Percentiles rank a stretch among this genome's conserved stretches.
phyloP scores from a whole-genome alignment of 805 yeast genomes.

The Torulaspora microellipsoides region DNA sequence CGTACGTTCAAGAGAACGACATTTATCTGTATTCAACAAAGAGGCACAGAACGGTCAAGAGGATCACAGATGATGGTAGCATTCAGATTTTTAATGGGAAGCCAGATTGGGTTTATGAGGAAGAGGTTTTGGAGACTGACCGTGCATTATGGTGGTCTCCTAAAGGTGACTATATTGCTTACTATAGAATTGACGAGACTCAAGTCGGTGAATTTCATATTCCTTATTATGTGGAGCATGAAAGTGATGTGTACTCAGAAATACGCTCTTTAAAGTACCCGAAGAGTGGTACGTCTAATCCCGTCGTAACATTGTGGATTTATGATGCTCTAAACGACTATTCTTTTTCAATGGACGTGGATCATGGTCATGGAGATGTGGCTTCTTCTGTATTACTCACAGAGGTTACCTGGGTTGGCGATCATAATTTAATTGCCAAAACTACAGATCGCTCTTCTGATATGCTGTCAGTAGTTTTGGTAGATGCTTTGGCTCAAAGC shows the following conservation, averaged over 20 bases:
- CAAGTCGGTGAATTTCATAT: slow-evolving; percentile 66
- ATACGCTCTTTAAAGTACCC: slow-evolving; percentile 67
- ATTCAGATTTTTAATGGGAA: slow-evolving; percentile 73
- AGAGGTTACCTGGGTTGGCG: slow-evolving; percentile 69
- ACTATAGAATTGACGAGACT: slow-evolving; percentile 67
- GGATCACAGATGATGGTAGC: slow-evolving; percentile 68
- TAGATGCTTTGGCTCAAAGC: slow-evolving; percentile 40
- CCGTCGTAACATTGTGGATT: slow-evolving; percentile 52
- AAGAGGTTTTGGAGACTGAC: slow-evolving; percentile 72
- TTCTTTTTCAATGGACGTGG: slow-evolving; percentile 41
- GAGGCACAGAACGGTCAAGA: slow-evolving; percentile 32
- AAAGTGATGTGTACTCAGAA: slow-evolving; percentile 56
- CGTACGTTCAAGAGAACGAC: slow-evolving; percentile 66
- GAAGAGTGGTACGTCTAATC: slow-evolving; percentile 77
- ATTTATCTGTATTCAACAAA: slow-evolving; percentile 50
- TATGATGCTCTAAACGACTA: slow-evolving; percentile 36
- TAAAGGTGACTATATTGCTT: slow-evolving; percentile 57
- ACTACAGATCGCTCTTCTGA: slow-evolving; percentile 66
- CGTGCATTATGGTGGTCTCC: slow-evolving; percentile 88
- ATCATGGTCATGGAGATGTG: slow-evolving; percentile 34
- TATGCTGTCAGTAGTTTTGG: slow-evolving; percentile 50
- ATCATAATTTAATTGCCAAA: slow-evolving; percentile 46
- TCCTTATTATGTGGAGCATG: slow-evolving; percentile 64
- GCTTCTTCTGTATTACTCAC: slow-evolving; percentile 50
- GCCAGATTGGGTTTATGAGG: slow-evolving; percentile 95